These are phyloP conservation scores for Diaporthe amygdali DNA, from an alignment of 2,329 filamentous ascomycete genomes.

Conservation along the genomic window DNA sequence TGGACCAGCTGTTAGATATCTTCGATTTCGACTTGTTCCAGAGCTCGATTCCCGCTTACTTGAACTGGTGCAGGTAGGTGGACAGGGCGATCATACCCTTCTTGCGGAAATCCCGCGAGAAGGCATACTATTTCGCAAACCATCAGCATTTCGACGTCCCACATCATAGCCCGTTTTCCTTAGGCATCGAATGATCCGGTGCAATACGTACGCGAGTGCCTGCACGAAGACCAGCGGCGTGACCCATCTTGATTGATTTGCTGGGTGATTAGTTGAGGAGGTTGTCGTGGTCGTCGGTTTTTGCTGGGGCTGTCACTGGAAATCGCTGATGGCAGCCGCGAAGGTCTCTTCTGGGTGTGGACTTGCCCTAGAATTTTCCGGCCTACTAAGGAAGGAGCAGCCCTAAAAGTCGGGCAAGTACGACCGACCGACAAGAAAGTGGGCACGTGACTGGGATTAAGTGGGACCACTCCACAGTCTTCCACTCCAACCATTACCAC, in stretches of 20 bases:
- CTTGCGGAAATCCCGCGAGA: conserved; percentile 92
- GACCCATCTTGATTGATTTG: conserved; percentile 72
- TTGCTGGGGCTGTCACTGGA: conserved; percentile 24
- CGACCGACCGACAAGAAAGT: not conserved
- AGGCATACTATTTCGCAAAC: conserved; percentile 71
- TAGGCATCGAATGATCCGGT: conserved; percentile 22
- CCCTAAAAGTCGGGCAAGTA: too few species aligned
- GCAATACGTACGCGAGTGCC: conserved; percentile 76
- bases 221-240: conserved; percentile 84
- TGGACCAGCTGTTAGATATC: conserved; percentile 39
- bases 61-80: conserved; percentile 95
- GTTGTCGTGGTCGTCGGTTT: conserved; percentile 51
- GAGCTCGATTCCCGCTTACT: conserved; percentile 56
- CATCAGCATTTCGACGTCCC: conserved; percentile 38
- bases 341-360: not conserved
- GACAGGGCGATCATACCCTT: conserved; percentile 92
- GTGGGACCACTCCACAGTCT: not conserved
- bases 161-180: not conserved
- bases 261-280: conserved; percentile 50
- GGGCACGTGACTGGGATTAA: not conserved
- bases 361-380: too few species aligned
- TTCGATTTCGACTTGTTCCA: conserved; percentile 14
- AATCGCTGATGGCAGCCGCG: conserved; percentile 20
- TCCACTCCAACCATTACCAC: conserved; percentile 4
- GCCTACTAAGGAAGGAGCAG: too few species aligned